These are phyloP conservation scores for Sclerotinia minor DNA, from an alignment of 2,329 filamentous ascomycete species.

Conservation along the genomic window DNA sequence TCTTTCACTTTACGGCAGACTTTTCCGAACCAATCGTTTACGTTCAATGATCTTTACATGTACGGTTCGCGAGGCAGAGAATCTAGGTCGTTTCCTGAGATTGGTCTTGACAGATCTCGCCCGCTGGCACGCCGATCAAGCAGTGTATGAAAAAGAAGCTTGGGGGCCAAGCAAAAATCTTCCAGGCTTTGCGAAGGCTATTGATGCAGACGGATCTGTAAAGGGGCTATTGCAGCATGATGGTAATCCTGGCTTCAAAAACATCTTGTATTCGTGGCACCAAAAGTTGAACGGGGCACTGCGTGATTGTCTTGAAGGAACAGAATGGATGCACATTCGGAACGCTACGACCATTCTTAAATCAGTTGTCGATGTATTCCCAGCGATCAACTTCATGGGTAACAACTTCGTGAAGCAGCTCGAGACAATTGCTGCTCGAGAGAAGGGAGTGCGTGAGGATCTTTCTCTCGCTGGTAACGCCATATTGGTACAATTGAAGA, in stretches of 20 bases:
- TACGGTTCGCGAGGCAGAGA: constrained; percentile 86
- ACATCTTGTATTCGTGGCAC: constrained; percentile 88
- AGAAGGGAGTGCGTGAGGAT: constrained; percentile 67
- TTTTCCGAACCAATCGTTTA: constrained; percentile 82
- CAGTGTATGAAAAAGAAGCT: constrained; percentile 79
- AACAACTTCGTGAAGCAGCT: constrained; percentile 63
- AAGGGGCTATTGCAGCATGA: constrained; percentile 76
- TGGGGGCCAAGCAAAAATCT: constrained; percentile 65
- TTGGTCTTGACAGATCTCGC: constrained; percentile 77
- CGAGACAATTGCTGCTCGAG: constrained; percentile 64
- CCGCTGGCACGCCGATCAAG: constrained; percentile 78
- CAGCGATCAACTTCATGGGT: constrained; percentile 86
- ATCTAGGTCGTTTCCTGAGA: constrained; percentile 87
- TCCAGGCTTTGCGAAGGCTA: constrained; percentile 74
- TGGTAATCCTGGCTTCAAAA: constrained; percentile 79
- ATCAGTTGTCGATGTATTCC: constrained; percentile 77
- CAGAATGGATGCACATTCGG: constrained; percentile 96
- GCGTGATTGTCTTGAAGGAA: constrained; percentile 75
- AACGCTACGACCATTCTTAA: constrained; percentile 93
- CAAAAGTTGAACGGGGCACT: constrained; percentile 76
- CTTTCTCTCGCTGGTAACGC: constrained; percentile 72
- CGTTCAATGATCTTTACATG: constrained; percentile 83
- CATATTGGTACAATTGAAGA: constrained; percentile 68
- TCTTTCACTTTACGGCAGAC: constrained; percentile 75
- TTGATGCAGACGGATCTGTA: constrained; percentile 70